phyloP scores from a whole-genome alignment of 75 land plant genomes.

The Chamaecyparis obtusa region DNA sequence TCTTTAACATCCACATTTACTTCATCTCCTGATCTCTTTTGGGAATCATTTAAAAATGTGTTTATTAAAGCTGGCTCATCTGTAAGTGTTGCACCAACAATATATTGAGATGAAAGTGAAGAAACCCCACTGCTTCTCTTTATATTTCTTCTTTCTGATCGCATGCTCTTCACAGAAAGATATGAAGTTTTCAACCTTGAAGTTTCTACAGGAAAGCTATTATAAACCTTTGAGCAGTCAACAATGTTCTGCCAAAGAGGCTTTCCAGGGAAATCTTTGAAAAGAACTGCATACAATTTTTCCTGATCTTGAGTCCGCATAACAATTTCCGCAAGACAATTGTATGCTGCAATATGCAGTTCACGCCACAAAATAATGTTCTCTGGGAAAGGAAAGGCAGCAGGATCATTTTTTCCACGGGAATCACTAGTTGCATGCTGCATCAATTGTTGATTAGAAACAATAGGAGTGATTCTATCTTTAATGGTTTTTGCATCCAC shows the following conservation, averaged over 20 bases:
- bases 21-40: conserved; percentile 1
- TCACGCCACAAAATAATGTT: conserved; percentile 39
- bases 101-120: conserved; percentile 45
- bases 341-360: conserved; percentile 43
- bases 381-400: conserved; percentile 30
- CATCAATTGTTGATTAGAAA: conserved; percentile 28
- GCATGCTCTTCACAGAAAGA: conserved; percentile 27
- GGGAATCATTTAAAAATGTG: conserved; percentile 29
- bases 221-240: conserved; percentile 43
- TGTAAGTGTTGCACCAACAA: conserved; percentile 40
- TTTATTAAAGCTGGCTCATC: conserved; percentile 43
- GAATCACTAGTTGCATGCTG: conserved; percentile 27
- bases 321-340: conserved; percentile 34
- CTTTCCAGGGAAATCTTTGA: conserved; percentile 28
- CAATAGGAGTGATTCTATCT: conserved; percentile 28
- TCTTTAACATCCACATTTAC: not conserved
- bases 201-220: conserved; percentile 46
- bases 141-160: conserved; percentile 14
- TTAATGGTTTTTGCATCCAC: conserved; percentile 22
- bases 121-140: conserved; percentile 1
- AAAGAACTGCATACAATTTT: conserved; percentile 25
- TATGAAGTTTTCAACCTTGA: conserved; percentile 14
- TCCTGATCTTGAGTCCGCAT: conserved; percentile 38
- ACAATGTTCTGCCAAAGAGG: conserved; percentile 46
- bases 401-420: conserved; percentile 42